Base-by-base conservation (phyloP, 768 basidiomycete genomes). In the Suillus occidentalis region DNA sequence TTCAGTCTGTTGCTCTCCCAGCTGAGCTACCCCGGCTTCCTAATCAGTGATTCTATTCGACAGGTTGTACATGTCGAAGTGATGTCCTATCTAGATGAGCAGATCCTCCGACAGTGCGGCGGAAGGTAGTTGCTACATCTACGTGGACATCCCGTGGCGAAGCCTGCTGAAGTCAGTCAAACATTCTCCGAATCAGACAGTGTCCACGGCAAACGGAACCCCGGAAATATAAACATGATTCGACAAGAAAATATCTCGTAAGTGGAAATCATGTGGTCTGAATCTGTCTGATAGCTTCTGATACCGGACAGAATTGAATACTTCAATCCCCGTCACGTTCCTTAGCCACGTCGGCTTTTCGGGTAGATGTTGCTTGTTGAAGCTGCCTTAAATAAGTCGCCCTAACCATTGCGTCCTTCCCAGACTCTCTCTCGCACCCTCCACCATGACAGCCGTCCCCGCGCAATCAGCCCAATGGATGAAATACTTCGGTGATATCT, bases 1-100 rank as follows among this genome's bases (percentile, higher is more conserved):
- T 76, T 72, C 73, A 73, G 77, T 78, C 76, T 78, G 71, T 70
- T 74, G 76, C 77, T 77, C 77, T 78, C 76, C 74, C 76, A 77
- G 70, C 75, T 72, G 73, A 76, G 75, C 73, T 78, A 75, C 67
- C 71, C 67, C 73, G 73, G 72, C 72, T 37, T 57, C 31, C 22
- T 39, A 14, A 14, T 36, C 6, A 28, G 1, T 4, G 1, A n/a
- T 0, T 6, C 18, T n/a, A 4, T 4, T 55, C 9, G 12, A 36
- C 20, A 13, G 1, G 6, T 36, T 8, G 34, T 49, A 22, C n/a
- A 55, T 36, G 10, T 34, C 12, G 3, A 34, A 1, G 4, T 20
- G 3, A 12, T 20, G 34, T 34, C 20, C 9, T 36, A n/a, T 36
- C 31, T 55, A 20, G 31, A 16, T 18, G 49, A 47, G 13, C 4